phyloP scores from a whole-genome alignment of 148 eudicot genomes.

The Pouteria glomerata region DNA sequence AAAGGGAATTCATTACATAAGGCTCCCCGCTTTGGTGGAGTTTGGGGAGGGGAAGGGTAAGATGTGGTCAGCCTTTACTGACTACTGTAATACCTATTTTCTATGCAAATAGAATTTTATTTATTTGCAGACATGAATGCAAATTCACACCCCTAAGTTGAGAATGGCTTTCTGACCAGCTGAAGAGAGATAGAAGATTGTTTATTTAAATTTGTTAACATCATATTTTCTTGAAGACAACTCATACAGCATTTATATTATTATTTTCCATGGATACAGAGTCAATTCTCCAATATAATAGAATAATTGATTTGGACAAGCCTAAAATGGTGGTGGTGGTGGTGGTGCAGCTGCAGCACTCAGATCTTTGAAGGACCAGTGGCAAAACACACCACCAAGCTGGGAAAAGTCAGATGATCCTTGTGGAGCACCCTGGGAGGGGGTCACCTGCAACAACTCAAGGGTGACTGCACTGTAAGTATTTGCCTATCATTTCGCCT shows the following conservation, averaged over 20 bases:
- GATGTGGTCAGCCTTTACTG: too few relatives aligned
- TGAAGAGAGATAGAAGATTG: neutral
- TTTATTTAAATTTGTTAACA: neutral
- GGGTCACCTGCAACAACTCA: slow-evolving; percentile 64
- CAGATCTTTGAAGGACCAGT: slow-evolving; percentile 54
- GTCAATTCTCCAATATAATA: neutral
- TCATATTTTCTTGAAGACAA: neutral
- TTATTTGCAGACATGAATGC: too few relatives aligned
- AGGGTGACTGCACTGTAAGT: slow-evolving; percentile 72
- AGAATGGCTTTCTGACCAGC: neutral
- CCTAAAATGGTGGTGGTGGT: slow-evolving; percentile 2
- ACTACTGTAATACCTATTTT: neutral
- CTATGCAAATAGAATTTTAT: neutral
- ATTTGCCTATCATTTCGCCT: slow-evolving; percentile 5
- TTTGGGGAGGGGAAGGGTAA: too few relatives aligned
- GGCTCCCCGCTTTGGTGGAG: too few relatives aligned
- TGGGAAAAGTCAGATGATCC: slow-evolving; percentile 80
- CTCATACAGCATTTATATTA: neutral
- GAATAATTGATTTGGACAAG: neutral
- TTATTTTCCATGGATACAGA: neutral
- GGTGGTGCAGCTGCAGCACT: slow-evolving; percentile 56
- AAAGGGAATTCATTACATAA: too few relatives aligned
- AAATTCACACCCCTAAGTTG: too few relatives aligned
- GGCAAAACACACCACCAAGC: slow-evolving; percentile 74
- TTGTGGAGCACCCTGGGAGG: slow-evolving; percentile 76